Percentiles rank a stretch among this genome's conserved stretches.
Evolutionary conservation across 1,139 yeast species (phyloP).

Genomic region (Hemisphaericaspora lyxosophila): DNA sequence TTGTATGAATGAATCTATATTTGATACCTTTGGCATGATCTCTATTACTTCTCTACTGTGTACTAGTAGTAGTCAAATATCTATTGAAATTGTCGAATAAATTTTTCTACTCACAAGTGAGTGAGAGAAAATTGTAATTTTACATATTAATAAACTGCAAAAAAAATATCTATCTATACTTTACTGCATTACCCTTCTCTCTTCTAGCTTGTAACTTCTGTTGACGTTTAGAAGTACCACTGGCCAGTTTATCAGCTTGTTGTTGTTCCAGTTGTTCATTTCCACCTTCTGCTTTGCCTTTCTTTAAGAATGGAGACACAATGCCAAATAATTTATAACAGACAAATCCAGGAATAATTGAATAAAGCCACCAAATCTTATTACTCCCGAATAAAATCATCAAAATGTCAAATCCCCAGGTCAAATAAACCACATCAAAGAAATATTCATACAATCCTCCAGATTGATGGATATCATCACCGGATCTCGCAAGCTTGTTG

Average conservation of each 20-base stretch:
- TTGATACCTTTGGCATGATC: conserved; percentile 15
- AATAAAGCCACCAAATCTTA: conserved; percentile 60
- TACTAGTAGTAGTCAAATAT: neutral
- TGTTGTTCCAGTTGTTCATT: conserved; percentile 5
- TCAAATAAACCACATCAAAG: conserved; percentile 72
- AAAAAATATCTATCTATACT: conserved; percentile 21
- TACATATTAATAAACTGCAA: conserved; percentile 7
- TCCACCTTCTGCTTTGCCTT: conserved; percentile 13
- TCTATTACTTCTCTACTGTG: neutral
- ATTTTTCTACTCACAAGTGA: neutral
- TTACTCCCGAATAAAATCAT: conserved; percentile 56
- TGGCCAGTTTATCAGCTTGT: neutral
- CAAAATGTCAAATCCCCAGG: conserved; percentile 60
- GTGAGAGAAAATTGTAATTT: neutral
- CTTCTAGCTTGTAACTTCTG: conserved; percentile 47
- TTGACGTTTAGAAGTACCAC: conserved; percentile 47
- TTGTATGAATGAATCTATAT: conserved; percentile 37
- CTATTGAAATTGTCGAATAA: neutral
- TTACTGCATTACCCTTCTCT: conserved; percentile 34
- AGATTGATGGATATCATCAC: conserved; percentile 62
- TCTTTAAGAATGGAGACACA: conserved; percentile 22
- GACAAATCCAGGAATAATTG: conserved; percentile 51
- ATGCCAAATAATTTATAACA: conserved; percentile 46
- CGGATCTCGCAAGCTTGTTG: conserved; percentile 46
- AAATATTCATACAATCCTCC: conserved; percentile 73